Evolutionary conservation across 331 rosid species (phyloP).

Genomic region (Spiraea crenata): DNA sequence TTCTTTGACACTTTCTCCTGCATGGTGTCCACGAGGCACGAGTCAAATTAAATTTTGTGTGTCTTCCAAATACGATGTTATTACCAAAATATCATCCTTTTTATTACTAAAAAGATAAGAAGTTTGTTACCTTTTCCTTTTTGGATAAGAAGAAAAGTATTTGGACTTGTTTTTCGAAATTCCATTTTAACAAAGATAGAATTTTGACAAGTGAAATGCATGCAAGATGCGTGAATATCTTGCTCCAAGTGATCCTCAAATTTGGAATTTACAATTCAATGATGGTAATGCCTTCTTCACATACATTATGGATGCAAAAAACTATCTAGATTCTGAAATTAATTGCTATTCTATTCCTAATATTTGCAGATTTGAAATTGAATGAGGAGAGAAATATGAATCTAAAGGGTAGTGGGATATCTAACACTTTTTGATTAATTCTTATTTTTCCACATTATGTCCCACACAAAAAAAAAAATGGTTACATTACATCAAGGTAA

Average conservation of each 20-base stretch:
- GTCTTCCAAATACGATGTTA: neutral
- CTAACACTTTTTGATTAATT: neutral
- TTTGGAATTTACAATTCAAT: neutral
- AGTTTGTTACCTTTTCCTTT: neutral
- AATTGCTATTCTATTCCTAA: neutral
- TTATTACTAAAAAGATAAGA: neutral
- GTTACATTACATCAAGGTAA: neutral
- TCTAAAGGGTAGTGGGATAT: neutral
- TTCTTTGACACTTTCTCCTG: neutral
- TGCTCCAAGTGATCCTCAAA: neutral
- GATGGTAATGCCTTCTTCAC: neutral
- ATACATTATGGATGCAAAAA: neutral
- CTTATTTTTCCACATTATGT: neutral
- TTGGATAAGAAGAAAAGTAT: neutral
- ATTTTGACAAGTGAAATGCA: no score
- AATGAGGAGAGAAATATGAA: neutral
- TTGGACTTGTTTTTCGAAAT: neutral
- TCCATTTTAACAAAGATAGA: neutral
- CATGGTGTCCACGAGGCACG: neutral
- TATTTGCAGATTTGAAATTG: neutral
- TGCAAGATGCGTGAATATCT: no score
- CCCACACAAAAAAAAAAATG: neutral
- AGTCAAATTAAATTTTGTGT: neutral
- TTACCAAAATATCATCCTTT: neutral
- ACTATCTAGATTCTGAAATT: neutral